phyloP scores from a whole-genome alignment of 352 stramenopile genomes.

The Thraustochytrium striatum region DNA sequence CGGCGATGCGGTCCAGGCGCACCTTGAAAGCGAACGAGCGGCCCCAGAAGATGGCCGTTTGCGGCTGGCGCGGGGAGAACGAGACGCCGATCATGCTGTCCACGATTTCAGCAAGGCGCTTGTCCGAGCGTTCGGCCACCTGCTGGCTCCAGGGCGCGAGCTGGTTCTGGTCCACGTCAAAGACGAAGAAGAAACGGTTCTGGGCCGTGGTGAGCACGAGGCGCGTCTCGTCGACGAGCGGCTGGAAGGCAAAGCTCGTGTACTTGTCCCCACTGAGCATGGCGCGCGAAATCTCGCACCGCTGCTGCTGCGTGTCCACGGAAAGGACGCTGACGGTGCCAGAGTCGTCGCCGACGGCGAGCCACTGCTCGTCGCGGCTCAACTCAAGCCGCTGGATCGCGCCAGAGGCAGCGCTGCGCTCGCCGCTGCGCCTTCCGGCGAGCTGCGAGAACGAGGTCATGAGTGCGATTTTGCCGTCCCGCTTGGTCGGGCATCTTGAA shows the following conservation, averaged over 20 bases:
- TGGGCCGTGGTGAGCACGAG: constrained; percentile 57
- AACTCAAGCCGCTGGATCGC: constrained; percentile 54
- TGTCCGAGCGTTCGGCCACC: background rate
- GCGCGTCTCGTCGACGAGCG: constrained; percentile 14
- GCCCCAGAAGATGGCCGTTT: background rate
- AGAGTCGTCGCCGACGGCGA: constrained; percentile 53
- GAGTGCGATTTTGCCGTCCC: background rate
- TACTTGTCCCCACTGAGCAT: background rate
- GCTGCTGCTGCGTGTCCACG: background rate
- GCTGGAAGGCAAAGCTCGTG: constrained; percentile 1
- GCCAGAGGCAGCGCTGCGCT: too few species aligned
- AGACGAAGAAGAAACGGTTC: constrained; percentile 60
- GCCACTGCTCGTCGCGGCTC: constrained; percentile 55
- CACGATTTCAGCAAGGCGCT: background rate
- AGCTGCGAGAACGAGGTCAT: background rate
- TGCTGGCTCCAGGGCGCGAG: constrained; percentile 45
- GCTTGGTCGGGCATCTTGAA: background rate
- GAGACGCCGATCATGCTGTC: constrained; percentile 15
- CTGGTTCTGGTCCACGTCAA: constrained; percentile 57
- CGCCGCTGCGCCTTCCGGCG: background rate
- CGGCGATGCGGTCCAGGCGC: background rate
- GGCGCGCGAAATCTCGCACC: constrained; percentile 10
- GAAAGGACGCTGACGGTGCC: background rate
- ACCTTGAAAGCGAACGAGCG: constrained; percentile 25
- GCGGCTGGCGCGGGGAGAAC: background rate